Percentiles rank a stretch among this genome's conserved stretches.
These are phyloP conservation scores for Penicillium pancosmium DNA, from an alignment of 495 filamentous ascomycete genomes.

Conservation along the genomic window DNA sequence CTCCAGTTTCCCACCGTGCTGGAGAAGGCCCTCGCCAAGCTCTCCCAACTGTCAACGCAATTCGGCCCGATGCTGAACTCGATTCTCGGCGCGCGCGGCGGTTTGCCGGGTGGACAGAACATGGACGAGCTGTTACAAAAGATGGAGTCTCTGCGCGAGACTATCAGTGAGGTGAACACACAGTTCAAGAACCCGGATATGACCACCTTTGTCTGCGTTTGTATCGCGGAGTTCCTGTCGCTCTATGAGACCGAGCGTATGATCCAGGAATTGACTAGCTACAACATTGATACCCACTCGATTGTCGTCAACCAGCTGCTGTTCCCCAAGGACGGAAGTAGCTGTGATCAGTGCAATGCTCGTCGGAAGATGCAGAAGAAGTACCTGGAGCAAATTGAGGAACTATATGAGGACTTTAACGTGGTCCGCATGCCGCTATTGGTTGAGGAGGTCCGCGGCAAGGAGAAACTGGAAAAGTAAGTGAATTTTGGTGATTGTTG, in stretches of 20 bases:
- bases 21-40: conserved; percentile 95
- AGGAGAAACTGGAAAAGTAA: conserved; percentile 85
- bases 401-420: conserved; percentile 98
- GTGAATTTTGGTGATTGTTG: conserved; percentile 21
- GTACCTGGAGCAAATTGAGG: conserved; percentile 97
- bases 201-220: conserved; percentile 98
- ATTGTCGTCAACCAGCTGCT: conserved; percentile 98
- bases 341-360: conserved; percentile 94
- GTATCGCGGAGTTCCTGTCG: conserved; percentile 95
- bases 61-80: conserved; percentile 97
- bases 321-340: conserved; percentile 83
- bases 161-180: conserved; percentile 92
- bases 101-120: conserved; percentile 87
- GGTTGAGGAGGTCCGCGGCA: conserved; percentile 92
- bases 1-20: conserved; percentile 98
- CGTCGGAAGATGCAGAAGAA: conserved; percentile 99
- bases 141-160: conserved; percentile 88
- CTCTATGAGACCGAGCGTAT: conserved; percentile 99
- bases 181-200: conserved; percentile 97
- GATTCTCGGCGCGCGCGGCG: conserved; percentile 79
- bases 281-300: conserved; percentile 92
- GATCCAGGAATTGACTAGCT: conserved; percentile 96
- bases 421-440: conserved; percentile 96
- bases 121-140: conserved; percentile 90
- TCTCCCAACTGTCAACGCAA: conserved; percentile 89